phyloP scores from a whole-genome alignment of 1,284 basidiomycete species.

The Meira nashicola region DNA sequence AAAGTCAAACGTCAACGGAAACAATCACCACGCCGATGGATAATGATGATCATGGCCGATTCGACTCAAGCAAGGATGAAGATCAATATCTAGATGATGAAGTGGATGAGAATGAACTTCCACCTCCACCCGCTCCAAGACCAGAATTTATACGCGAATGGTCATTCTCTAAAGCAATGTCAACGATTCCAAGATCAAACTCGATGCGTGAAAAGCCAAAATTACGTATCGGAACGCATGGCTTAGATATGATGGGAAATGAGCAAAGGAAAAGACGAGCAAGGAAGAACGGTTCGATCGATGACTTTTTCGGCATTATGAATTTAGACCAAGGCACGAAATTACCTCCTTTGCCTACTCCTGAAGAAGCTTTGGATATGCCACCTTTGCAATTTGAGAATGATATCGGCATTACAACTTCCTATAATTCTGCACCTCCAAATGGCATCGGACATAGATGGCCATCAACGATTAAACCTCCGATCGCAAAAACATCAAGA shows the following conservation, averaged over 20 bases:
- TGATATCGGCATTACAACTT: background rate
- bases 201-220: background rate
- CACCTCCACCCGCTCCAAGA: constrained; percentile 14
- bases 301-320: constrained; percentile 46
- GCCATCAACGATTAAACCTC: constrained; percentile 18
- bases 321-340: constrained; percentile 15
- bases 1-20: constrained; percentile 17
- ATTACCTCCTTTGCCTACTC: constrained; percentile 29
- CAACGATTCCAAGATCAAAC: constrained; percentile 9
- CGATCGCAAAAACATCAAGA: constrained; percentile 16
- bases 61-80: constrained; percentile 9
- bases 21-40: background rate
- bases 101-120: constrained; percentile 12
- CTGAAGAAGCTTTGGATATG: constrained; percentile 33
- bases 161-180: constrained; percentile 24
- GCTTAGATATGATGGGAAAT: background rate
- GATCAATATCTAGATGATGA: constrained; percentile 13
- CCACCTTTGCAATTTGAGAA: constrained; percentile 35
- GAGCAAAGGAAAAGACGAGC: background rate
- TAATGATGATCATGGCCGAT: background rate
- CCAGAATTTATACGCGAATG: constrained; percentile 44
- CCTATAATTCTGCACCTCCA: background rate
- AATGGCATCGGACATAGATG: background rate
- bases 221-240: background rate
- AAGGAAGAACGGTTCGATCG: constrained; percentile 14